phyloP scores from a whole-genome alignment of 148 eudicot genomes.

The Vaccinium darrowii region DNA sequence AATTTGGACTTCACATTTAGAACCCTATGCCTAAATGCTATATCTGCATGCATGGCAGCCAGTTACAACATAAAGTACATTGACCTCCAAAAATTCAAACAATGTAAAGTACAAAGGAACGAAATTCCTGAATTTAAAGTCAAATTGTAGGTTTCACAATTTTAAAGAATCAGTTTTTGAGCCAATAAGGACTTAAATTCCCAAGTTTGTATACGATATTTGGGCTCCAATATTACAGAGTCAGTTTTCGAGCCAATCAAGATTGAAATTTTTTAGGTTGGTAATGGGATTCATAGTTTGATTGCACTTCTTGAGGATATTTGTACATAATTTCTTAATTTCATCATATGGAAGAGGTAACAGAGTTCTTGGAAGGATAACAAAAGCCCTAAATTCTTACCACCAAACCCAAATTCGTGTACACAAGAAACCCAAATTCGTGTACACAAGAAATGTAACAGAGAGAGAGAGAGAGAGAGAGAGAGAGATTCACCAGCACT shows the following conservation, averaged over 20 bases:
- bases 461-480: not conserved
- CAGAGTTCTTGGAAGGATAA: not conserved
- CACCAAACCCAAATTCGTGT: not conserved
- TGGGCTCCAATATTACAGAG: not conserved
- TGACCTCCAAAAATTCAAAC: not conserved
- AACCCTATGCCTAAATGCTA: not conserved
- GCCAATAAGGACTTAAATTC: not conserved
- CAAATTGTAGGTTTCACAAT: not conserved
- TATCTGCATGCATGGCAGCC: not conserved
- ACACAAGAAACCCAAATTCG: not conserved
- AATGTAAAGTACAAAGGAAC: not conserved
- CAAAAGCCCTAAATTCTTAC: not conserved
- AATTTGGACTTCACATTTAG: not conserved
- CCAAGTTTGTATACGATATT: not conserved
- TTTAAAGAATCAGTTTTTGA: not conserved
- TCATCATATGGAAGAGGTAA: not conserved
- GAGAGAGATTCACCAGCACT: slow-evolving; percentile 25
- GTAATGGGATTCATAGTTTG: not conserved
- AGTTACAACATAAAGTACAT: not conserved
- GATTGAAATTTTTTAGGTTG: no score
- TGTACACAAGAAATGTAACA: not conserved
- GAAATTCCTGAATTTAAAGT: not conserved
- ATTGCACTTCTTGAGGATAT: not conserved
- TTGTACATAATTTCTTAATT: not conserved
- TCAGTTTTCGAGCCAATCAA: not conserved